These are phyloP conservation scores for Neonectria coccinea DNA, from an alignment of 2,329 filamentous ascomycete species.

Conservation along the genomic window DNA sequence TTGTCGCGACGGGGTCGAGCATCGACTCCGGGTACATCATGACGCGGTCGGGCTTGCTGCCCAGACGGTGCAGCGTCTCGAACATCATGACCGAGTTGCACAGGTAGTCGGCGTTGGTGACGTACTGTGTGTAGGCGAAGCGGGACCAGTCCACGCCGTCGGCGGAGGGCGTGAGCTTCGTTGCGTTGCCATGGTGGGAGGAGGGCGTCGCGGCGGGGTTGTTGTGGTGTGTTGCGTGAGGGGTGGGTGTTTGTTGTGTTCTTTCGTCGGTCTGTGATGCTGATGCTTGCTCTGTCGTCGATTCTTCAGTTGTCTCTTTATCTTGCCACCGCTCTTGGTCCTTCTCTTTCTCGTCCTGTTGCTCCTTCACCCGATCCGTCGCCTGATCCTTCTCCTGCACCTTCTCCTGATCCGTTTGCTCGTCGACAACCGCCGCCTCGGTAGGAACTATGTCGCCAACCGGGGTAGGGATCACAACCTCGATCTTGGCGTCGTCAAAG, in stretches of 20 bases:
- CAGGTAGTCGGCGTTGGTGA: constrained; percentile 57
- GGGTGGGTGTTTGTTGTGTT: neutral
- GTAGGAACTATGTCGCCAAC: neutral
- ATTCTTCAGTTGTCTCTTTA: neutral
- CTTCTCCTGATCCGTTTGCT: neutral
- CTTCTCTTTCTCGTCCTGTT: neutral
- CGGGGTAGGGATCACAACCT: neutral
- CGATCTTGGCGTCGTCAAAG: neutral
- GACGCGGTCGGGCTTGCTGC: constrained; percentile 57
- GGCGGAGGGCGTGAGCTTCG: neutral
- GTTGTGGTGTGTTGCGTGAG: neutral
- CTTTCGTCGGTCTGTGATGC: neutral
- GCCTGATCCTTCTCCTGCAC: neutral
- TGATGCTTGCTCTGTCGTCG: neutral
- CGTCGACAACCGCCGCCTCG: neutral
- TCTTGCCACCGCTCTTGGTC: neutral
- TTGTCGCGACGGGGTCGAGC: constrained; percentile 46
- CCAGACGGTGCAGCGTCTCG: constrained; percentile 54
- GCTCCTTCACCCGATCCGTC: no score
- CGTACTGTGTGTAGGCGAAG: constrained; percentile 62
- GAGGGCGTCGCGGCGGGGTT: neutral
- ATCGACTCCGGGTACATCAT: constrained; percentile 58
- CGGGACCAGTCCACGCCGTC: constrained; percentile 13
- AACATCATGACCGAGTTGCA: constrained; percentile 64
- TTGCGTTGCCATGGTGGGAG: neutral